Percentiles rank a stretch among this genome's conserved stretches.
phyloP scores from a whole-genome alignment of 2,329 filamentous ascomycete genomes.

The Hypoxylon sp. region DNA sequence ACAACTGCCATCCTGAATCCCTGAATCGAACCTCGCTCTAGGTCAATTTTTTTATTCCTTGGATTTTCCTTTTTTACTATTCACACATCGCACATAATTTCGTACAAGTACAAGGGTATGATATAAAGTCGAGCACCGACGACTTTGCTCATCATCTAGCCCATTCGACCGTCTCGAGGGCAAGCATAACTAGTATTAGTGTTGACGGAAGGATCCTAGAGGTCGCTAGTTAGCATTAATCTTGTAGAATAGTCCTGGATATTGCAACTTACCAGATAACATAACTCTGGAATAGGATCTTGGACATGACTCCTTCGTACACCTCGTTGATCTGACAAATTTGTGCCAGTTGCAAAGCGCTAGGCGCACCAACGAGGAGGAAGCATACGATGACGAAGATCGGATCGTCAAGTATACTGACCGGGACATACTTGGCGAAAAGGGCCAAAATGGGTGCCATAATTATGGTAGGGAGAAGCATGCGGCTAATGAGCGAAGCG shows the following conservation, averaged over 20 bases:
- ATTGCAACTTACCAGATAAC: constrained; percentile 83
- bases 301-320: constrained; percentile 94
- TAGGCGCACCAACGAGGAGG: constrained; percentile 92
- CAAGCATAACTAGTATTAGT: constrained; percentile 88
- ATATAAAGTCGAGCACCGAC: background rate
- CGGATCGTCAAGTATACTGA: constrained; percentile 96
- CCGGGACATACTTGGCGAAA: constrained; percentile 88
- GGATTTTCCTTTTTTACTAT: constrained; percentile 17
- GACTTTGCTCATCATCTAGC: constrained; percentile 59
- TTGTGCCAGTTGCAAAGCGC: constrained; percentile 93
- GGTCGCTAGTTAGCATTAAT: constrained; percentile 54
- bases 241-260: constrained; percentile 28
- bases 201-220: constrained; percentile 92
- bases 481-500: constrained; percentile 87
- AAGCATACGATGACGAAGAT: constrained; percentile 99
- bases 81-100: constrained; percentile 38
- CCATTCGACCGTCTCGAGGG: constrained; percentile 94
- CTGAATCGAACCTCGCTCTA: constrained; percentile 4
- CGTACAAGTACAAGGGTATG: constrained; percentile 31
- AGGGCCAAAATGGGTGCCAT: constrained; percentile 93
- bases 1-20: background rate
- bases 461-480: constrained; percentile 90
- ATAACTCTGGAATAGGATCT: constrained; percentile 94
- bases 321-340: constrained; percentile 99
- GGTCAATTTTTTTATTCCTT: background rate